Base-by-base conservation (phyloP, 371 early-diverging fungal species). In the Actinomucor elegans region DNA sequence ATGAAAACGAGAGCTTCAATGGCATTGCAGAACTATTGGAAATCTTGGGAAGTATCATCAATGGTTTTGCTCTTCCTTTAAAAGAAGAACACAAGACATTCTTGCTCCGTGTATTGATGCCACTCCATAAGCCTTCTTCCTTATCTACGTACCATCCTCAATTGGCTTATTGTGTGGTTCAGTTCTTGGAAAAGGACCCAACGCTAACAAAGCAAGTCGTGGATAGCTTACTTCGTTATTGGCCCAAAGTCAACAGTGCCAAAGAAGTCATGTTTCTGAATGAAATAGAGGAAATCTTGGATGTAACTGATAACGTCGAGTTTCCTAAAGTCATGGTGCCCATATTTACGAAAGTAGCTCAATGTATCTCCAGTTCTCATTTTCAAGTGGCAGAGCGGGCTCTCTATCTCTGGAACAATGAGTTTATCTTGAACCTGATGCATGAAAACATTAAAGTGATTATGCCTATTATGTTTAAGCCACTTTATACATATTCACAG, bases 371-470 rank as follows among this genome's bases (percentile, higher is more conserved):
- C 18, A 93, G 93, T 59, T 90, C 92, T 17, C 98, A 98, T 69
- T 98, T 96, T 69, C 98, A 98, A 82, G 94, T 89, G 66, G 97
- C 97, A 42, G 98, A 98, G 75, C 84, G 98, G 50, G 96, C 97
- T 31, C 77, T 98, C 37, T 90, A 88, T 52, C 94, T 91, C 67
- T 98, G 97, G 96, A 97, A 95, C 77, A 98, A 97, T 66, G 94
- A 93, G 58, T 95, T 93, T 58, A 92, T 97, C 66, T 88, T 94
- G 57, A 92, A 87, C 65, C 68, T 97, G 62, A 93, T 98, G 55
- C 84, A 87, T n/a, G 94, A 94, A 41, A 93, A 97, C 69, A 88
- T 91, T 18, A 69, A 80, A 29, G 84, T 84, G 21, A 88, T 97
- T 46, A 69, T 98, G 66, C 98, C 97, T 15, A 93, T 97, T 56